These are phyloP conservation scores for Saturnispora mendoncae DNA, from an alignment of 805 yeast genomes.

Conservation along the genomic window DNA sequence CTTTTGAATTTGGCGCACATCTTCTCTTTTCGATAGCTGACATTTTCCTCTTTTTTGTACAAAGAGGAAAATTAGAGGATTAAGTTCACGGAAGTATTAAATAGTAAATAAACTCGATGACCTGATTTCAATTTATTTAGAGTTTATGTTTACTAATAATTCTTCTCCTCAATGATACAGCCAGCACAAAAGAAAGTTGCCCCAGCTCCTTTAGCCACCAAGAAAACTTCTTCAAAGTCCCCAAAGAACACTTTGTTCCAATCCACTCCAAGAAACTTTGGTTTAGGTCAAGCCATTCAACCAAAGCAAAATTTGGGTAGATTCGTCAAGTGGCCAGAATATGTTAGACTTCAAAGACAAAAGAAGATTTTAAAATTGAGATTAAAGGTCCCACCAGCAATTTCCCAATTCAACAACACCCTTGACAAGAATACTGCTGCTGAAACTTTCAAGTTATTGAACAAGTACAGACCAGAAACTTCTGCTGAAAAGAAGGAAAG, in stretches of 20 bases:
- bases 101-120: slow-evolving; percentile 21
- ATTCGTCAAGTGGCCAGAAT: slow-evolving; percentile 98
- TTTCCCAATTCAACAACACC: slow-evolving; percentile 92
- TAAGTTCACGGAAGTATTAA: slow-evolving; percentile 16
- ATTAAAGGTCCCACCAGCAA: slow-evolving; percentile 98
- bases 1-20: not conserved
- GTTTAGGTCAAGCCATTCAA: slow-evolving; percentile 94
- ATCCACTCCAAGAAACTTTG: slow-evolving; percentile 85
- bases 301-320: slow-evolving; percentile 94
- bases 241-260: slow-evolving; percentile 79
- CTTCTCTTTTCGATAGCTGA: slow-evolving; percentile 5
- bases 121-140: slow-evolving; percentile 12
- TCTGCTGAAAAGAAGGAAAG: slow-evolving; percentile 97
- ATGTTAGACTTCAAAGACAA: slow-evolving; percentile 97
- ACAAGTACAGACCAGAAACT: slow-evolving; percentile 99
- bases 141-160: slow-evolving; percentile 4
- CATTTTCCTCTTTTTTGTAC: not conserved
- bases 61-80: slow-evolving; percentile 17
- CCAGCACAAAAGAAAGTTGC: slow-evolving; percentile 69
- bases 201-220: slow-evolving; percentile 94
- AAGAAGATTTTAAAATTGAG: slow-evolving; percentile 91
- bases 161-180: slow-evolving; percentile 31
- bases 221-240: slow-evolving; percentile 40
- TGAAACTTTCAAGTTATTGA: slow-evolving; percentile 91
- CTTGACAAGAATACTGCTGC: slow-evolving; percentile 99